These are phyloP conservation scores for Russula earlei DNA, from an alignment of 768 basidiomycete species.

Conservation along the genomic window DNA sequence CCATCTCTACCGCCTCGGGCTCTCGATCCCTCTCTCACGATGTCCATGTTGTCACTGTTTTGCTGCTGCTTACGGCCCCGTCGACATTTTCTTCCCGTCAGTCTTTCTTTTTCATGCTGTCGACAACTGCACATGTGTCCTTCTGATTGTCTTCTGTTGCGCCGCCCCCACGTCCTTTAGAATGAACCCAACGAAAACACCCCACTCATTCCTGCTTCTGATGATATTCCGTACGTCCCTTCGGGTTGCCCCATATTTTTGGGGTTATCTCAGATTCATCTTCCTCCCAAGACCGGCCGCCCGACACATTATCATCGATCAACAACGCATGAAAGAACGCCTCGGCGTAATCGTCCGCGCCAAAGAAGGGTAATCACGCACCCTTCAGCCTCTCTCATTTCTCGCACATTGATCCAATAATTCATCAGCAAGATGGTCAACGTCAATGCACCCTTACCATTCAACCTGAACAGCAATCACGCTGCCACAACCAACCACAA, in stretches of 20 bases:
- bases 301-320: constrained; percentile 31
- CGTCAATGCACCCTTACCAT: constrained; percentile 49
- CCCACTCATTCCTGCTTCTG: constrained; percentile 26
- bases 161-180: constrained; percentile 8
- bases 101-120: neutral
- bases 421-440: constrained; percentile 61
- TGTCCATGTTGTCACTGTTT: constrained; percentile 22
- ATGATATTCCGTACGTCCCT: constrained; percentile 24
- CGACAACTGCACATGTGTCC: no score
- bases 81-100: neutral
- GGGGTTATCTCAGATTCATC: neutral
- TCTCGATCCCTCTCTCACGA: neutral
- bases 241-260: no score
- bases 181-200: constrained; percentile 27
- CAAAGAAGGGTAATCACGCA: constrained; percentile 45
- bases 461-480: constrained; percentile 51
- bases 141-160: neutral
- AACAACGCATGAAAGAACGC: constrained; percentile 41
- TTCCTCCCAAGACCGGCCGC: neutral
- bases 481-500: constrained; percentile 23
- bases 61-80: constrained; percentile 23
- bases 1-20: neutral
- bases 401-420: neutral
- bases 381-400: neutral
- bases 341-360: constrained; percentile 47